These are phyloP conservation scores for Sanghuangporus baumii DNA, from an alignment of 1,284 basidiomycete species.

Conservation along the genomic window DNA sequence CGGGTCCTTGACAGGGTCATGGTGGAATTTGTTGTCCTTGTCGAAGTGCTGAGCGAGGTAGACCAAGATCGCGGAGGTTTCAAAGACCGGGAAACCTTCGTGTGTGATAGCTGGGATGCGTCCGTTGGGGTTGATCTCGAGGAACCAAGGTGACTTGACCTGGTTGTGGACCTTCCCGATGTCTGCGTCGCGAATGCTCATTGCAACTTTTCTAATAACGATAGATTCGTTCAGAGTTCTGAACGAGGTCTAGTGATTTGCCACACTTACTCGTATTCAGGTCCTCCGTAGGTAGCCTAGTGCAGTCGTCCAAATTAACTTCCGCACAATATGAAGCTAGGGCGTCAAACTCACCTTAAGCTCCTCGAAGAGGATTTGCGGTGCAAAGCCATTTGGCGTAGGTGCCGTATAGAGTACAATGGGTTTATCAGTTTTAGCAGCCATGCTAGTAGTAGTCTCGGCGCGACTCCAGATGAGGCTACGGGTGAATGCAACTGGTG, in stretches of 20 bases:
- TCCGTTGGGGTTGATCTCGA: constrained; percentile 57
- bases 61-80: constrained; percentile 48
- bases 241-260: background rate
- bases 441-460: background rate
- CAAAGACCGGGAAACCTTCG: constrained; percentile 46
- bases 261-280: constrained; percentile 32
- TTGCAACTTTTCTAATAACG: constrained; percentile 31
- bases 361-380: constrained; percentile 41
- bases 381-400: constrained; percentile 16
- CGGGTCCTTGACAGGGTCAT: constrained; percentile 32
- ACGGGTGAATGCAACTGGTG: background rate
- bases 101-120: constrained; percentile 47
- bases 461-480: background rate
- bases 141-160: constrained; percentile 51
- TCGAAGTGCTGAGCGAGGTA: constrained; percentile 49
- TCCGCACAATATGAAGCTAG: background rate
- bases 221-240: constrained; percentile 23
- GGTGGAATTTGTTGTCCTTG: constrained; percentile 44
- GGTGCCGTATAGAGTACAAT: constrained; percentile 6
- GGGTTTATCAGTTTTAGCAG: background rate
- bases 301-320: constrained; percentile 18
- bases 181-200: constrained; percentile 26
- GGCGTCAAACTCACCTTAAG: constrained; percentile 20
- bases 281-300: constrained; percentile 34
- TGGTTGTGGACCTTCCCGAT: constrained; percentile 32